Percentiles rank a stretch among this genome's conserved stretches.
These are phyloP conservation scores for Sphaerulina vaccinii DNA, from an alignment of 2,329 filamentous ascomycete species.

Conservation along the genomic window DNA sequence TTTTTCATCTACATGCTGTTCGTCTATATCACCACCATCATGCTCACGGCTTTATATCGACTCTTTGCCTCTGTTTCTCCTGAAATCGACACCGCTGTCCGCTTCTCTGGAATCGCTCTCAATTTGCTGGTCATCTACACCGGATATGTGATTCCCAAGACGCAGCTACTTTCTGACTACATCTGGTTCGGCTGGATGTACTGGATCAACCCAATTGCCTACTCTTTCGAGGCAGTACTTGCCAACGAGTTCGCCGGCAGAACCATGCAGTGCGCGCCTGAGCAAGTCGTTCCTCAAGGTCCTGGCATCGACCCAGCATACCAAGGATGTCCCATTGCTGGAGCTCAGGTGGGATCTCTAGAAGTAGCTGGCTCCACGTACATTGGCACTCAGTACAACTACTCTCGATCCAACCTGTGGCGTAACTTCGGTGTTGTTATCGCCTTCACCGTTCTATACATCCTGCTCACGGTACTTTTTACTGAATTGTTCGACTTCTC, in stretches of 20 bases:
- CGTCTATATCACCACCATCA: conserved; percentile 62
- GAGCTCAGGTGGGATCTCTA: conserved; percentile 53
- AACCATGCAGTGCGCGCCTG: conserved; percentile 58
- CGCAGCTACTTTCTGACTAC: conserved; percentile 56
- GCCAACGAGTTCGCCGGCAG: conserved; percentile 63
- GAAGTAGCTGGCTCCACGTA: conserved; percentile 57
- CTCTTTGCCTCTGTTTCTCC: conserved; percentile 65
- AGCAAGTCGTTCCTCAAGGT: conserved; percentile 61
- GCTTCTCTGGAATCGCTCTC: conserved; percentile 62
- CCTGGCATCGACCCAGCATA: conserved; percentile 55
- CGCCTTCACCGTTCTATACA: conserved; percentile 72
- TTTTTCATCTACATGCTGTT: conserved; percentile 68
- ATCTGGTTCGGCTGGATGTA: conserved; percentile 67
- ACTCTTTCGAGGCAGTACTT: conserved; percentile 66
- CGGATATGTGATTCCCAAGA: conserved; percentile 67
- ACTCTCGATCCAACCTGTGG: conserved; percentile 59
- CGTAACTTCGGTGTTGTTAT: conserved; percentile 77
- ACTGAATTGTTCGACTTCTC: conserved; percentile 67
- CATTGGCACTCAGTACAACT: conserved; percentile 55
- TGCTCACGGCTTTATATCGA: conserved; percentile 63
- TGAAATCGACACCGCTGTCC: conserved; percentile 64
- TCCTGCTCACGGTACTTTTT: conserved; percentile 67
- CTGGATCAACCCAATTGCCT: conserved; percentile 52
- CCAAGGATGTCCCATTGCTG: conserved; percentile 63
- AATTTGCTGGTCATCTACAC: conserved; percentile 64